These are phyloP conservation scores for Chondrostereum purpureum DNA, from an alignment of 1,284 basidiomycete genomes.

Conservation along the genomic window DNA sequence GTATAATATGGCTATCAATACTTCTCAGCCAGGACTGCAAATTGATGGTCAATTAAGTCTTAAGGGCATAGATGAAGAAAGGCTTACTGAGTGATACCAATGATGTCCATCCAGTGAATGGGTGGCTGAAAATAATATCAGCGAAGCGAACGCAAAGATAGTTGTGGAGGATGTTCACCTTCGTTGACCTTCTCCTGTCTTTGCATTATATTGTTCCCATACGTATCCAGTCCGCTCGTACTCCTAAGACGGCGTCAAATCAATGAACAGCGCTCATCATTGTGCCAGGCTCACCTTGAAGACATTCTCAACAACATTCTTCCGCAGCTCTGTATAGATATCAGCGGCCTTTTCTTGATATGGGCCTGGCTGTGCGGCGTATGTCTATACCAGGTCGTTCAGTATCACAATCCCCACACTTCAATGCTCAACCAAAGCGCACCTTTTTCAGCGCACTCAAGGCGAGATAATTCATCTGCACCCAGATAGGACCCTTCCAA, in stretches of 20 bases:
- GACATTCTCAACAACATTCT: constrained; percentile 82
- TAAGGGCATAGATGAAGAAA: constrained; percentile 6
- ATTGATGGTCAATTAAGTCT: constrained; percentile 8
- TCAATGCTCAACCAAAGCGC: constrained; percentile 12
- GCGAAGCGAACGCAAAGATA: constrained; percentile 10
- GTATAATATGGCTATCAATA: no score
- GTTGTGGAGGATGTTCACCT: constrained; percentile 42
- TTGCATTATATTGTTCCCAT: constrained; percentile 93
- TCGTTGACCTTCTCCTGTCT: constrained; percentile 76
- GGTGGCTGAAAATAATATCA: constrained; percentile 8
- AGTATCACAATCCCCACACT: constrained; percentile 6
- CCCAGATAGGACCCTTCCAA: constrained; percentile 95
- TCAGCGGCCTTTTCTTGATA: constrained; percentile 65
- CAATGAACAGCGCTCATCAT: not conserved
- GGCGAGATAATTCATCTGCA: constrained; percentile 92
- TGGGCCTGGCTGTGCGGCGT: constrained; percentile 75
- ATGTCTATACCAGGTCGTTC: constrained; percentile 48
- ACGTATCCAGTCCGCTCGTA: constrained; percentile 89
- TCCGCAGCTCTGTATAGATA: constrained; percentile 76
- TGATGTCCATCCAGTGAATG: constrained; percentile 61
- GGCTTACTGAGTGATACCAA: constrained; percentile 69
- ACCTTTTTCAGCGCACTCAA: constrained; percentile 75
- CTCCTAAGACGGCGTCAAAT: constrained; percentile 50
- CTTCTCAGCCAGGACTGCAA: constrained; percentile 51
- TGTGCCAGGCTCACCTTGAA: constrained; percentile 51